Percentiles rank a stretch among this genome's conserved stretches.
phyloP scores from a whole-genome alignment of 345 rosid species.

The Reutealis trisperma region DNA sequence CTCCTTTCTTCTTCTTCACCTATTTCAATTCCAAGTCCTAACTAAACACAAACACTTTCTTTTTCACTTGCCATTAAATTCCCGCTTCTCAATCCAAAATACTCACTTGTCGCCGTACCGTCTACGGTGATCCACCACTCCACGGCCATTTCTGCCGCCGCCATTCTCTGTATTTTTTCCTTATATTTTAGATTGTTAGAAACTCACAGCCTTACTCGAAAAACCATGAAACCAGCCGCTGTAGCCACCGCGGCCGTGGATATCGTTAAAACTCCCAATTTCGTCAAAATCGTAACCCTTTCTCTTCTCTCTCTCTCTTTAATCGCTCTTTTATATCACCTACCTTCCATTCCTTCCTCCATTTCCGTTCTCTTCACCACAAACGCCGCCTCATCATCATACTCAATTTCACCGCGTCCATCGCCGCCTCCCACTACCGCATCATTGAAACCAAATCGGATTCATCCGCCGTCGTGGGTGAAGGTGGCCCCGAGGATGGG shows the following conservation, averaged over 20 bases:
- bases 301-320: conserved; percentile 18
- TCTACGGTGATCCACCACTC: background rate
- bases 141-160: background rate
- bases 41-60: background rate
- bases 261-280: conserved; percentile 39
- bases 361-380: conserved; percentile 21
- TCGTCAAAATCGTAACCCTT: conserved; percentile 40
- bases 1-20: too few relatives aligned
- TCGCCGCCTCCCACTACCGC: conserved; percentile 21
- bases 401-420: conserved; percentile 34
- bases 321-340: conserved; percentile 17
- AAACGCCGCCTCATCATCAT: conserved; percentile 17
- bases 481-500: conserved; percentile 42
- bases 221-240: conserved; percentile 8
- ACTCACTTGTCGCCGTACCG: background rate
- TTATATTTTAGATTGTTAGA: too few relatives aligned
- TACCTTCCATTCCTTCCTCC: conserved; percentile 22
- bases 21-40: background rate
- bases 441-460: conserved; percentile 21
- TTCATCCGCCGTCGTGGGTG: conserved; percentile 39
- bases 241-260: conserved; percentile 22
- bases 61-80: background rate
- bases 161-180: too few relatives aligned
- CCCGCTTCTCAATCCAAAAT: background rate
- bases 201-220: background rate